A percentile compares a stretch with the other conserved stretches of the same genome.
phyloP scores from a whole-genome alignment of 345 rosid genomes.

The Salix viminalis region DNA sequence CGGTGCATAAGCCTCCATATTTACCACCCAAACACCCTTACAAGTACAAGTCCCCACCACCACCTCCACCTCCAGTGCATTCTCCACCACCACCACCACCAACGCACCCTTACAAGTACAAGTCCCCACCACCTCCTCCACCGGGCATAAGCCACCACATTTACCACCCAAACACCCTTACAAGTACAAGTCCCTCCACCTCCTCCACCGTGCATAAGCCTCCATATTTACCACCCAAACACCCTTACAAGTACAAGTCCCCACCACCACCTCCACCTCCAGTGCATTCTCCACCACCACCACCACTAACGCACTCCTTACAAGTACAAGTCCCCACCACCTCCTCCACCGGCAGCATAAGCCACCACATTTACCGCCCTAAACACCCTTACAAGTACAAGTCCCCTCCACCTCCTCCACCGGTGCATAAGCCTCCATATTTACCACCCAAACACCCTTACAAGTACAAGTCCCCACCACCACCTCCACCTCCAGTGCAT shows the following conservation, averaged over 20 bases:
- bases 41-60: conserved; percentile 2
- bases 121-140: too few relatives aligned
- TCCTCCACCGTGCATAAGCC: conserved; percentile 2
- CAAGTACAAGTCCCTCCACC: conserved; percentile 9
- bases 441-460: too few relatives aligned
- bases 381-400: too few relatives aligned
- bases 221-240: not conserved
- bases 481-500: conserved; percentile 7
- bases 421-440: too few relatives aligned
- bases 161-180: conserved; percentile 34
- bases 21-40: not conserved
- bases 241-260: conserved; percentile 10
- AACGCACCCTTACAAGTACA: too few relatives aligned
- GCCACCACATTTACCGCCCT: too few relatives aligned
- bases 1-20: too few relatives aligned
- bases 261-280: not conserved
- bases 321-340: not conserved
- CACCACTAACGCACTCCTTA: not conserved
- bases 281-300: not conserved
- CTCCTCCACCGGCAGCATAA: conserved; percentile 21
- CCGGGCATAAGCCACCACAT: too few relatives aligned
- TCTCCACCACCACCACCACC: too few relatives aligned
- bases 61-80: not conserved
- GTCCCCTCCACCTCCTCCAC: too few relatives aligned
- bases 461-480: not conserved